Percentiles rank a stretch among this genome's conserved stretches.
phyloP scores from a whole-genome alignment of 192 early-diverging fungal genomes.

The Allomyces javanicus region DNA sequence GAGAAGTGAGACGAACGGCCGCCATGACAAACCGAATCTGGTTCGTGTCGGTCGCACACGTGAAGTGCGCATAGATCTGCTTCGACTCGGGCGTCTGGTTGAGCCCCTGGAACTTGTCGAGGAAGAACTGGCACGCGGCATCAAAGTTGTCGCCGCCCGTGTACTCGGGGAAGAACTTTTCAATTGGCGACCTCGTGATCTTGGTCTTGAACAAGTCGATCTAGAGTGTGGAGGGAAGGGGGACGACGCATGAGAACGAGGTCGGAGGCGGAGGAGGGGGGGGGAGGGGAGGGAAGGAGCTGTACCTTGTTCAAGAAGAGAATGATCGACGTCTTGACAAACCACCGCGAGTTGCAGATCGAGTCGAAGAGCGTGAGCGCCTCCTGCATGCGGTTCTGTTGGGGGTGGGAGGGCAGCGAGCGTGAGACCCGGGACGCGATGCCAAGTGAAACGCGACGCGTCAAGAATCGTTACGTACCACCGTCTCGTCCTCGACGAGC shows the following conservation, averaged over 20 bases:
- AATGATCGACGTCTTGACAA: conserved; percentile 36
- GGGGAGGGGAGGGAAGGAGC: background rate
- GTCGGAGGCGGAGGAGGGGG: too few species aligned
- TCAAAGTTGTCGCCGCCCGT: conserved; percentile 11
- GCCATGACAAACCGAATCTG: conserved; percentile 27
- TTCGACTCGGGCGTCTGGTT: conserved; percentile 16
- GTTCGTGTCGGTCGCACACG: conserved; percentile 28
- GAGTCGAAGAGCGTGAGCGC: conserved; percentile 35
- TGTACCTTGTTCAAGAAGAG: conserved; percentile 26
- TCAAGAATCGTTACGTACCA: conserved; percentile 21
- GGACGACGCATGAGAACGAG: background rate
- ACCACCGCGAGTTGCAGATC: conserved; percentile 40
- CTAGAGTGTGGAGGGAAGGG: conserved; percentile 1
- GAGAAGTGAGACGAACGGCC: conserved; percentile 2
- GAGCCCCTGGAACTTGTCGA: conserved; percentile 5
- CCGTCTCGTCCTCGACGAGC: conserved; percentile 26
- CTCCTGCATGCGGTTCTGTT: conserved; percentile 35
- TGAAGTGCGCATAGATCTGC: conserved; percentile 29
- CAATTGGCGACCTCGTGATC: conserved; percentile 21
- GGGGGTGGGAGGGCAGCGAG: background rate
- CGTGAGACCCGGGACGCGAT: background rate
- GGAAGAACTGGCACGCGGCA: background rate
- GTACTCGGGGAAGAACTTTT: conserved; percentile 31
- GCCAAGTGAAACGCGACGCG: conserved; percentile 4
- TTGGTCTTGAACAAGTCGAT: conserved; percentile 37